Base-by-base conservation (phyloP, 1,139 yeast genomes). In the Yamadazyma songkhlaensis region DNA sequence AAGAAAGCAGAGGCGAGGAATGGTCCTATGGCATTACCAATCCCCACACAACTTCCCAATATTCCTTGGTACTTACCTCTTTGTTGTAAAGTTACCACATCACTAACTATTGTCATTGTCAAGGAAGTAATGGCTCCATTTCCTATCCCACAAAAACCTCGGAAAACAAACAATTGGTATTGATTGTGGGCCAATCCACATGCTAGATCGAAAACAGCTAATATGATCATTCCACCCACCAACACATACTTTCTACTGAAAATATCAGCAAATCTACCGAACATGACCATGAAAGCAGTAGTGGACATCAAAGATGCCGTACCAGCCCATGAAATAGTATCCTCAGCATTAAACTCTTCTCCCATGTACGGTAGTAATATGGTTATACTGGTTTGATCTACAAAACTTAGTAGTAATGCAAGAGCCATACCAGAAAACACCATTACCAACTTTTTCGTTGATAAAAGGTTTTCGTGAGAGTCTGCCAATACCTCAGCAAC, bases 1-100 rank as follows among this genome's bases (percentile, higher is more conserved):
- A 69, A 62, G 45, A 76, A 73, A 0, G 67, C 78, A 12, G 78
- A 69, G 53, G 75, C 74, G 13, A 78, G 50, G 41, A 77, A 72
- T 0, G 83, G 83, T 0, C 83, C 84, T 10, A 72, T 47, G 1
- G 75, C 73, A 49, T 72, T 74, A 2, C 83, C 84, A 7, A 76
- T 44, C 0, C 81, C 84, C 14, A 76, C 72, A 41, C 63, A 61
- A 1, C 73, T 54, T 4, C 81, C 82, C 23, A 77, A 54, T 27
- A 70, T 67, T 1, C 76, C 77, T 47, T 68, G 74, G 45, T 57
- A 71, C 42, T 66, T 69, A 0, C 77, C 76, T 42, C 76, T 54
- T 40, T 71, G 67, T 42, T 60, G 55, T 32, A 68, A 55, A 0
- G 73, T 60, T 9, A 69, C 69, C 23, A 69, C 55, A 42, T 71